phyloP scores from a whole-genome alignment of 306 rosid genomes.

The Acacia crassicarpa region DNA sequence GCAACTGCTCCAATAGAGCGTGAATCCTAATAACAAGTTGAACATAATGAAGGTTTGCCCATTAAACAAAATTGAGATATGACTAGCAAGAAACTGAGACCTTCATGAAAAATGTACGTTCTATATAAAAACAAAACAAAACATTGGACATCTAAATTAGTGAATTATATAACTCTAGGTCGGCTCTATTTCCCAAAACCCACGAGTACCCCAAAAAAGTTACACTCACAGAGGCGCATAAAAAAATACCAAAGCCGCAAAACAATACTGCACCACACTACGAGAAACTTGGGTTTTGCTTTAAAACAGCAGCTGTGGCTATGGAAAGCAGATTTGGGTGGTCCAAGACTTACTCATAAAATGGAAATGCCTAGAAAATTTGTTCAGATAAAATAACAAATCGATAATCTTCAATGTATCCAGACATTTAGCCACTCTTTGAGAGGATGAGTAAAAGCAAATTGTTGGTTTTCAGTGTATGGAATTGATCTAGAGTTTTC shows the following conservation, averaged over 20 bases:
- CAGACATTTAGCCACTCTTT: background rate
- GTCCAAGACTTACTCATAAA: conserved; percentile 4
- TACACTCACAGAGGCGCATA: background rate
- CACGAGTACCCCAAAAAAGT: background rate
- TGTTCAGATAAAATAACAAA: background rate
- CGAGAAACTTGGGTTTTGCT: background rate
- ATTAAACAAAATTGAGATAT: background rate
- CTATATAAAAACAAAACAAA: background rate
- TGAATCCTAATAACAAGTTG: conserved; percentile 50
- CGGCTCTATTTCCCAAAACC: background rate
- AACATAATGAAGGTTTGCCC: background rate
- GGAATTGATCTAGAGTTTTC: background rate
- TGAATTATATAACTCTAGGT: background rate
- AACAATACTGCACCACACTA: background rate
- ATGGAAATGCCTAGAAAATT: background rate
- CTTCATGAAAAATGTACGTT: background rate
- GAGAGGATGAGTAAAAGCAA: background rate
- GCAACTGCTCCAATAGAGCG: conserved; percentile 71
- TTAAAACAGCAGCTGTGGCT: background rate
- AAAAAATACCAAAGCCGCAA: background rate
- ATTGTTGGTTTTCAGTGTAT: background rate
- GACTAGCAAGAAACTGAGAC: background rate
- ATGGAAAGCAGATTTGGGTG: background rate
- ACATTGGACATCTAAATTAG: background rate
- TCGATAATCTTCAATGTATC: no score